Evolutionary conservation across 2,329 filamentous ascomycete species (phyloP).

Genomic region (Trichoderma afroharzianum): DNA sequence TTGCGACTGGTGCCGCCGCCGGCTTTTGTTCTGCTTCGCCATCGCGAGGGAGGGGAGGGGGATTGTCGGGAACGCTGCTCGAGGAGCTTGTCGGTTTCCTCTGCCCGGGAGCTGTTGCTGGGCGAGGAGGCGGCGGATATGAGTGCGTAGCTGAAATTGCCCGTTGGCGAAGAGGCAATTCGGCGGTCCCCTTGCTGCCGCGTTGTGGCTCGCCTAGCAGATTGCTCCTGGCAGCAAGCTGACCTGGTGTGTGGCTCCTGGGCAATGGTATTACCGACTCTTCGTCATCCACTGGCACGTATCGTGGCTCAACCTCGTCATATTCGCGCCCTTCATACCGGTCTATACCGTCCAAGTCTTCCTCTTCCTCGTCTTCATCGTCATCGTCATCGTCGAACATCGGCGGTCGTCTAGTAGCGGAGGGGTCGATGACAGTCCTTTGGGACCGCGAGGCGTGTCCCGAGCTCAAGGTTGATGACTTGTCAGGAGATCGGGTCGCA

Average conservation of each 20-base stretch:
- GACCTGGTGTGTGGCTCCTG: slow-evolving; percentile 60
- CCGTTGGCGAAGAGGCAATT: slow-evolving; percentile 51
- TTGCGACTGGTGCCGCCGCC: not conserved
- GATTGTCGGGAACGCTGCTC: slow-evolving; percentile 34
- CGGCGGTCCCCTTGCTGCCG: slow-evolving; percentile 40
- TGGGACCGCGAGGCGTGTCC: slow-evolving; percentile 47
- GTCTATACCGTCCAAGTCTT: not conserved
- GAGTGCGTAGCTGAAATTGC: slow-evolving; percentile 48
- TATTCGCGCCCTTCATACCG: not conserved
- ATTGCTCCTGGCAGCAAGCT: slow-evolving; percentile 57
- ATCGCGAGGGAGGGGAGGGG: slow-evolving; percentile 35
- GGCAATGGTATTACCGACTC: slow-evolving; percentile 35
- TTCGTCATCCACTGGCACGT: not conserved
- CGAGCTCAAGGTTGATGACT: slow-evolving; percentile 4
- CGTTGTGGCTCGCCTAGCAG: slow-evolving; percentile 41
- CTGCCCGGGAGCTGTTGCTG: slow-evolving; percentile 23
- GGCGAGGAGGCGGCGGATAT: slow-evolving; percentile 28
- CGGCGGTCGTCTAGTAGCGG: slow-evolving; percentile 28
- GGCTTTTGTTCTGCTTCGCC: slow-evolving; percentile 12
- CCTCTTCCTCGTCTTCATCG: slow-evolving; percentile 33
- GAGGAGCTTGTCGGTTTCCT: slow-evolving; percentile 28
- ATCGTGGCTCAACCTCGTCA: slow-evolving; percentile 20
- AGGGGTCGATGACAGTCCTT: slow-evolving; percentile 43
- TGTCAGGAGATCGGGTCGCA: slow-evolving; percentile 33
- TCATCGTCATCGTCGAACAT: slow-evolving; percentile 33